Evolutionary conservation across 805 yeast species (phyloP), one percentile per base, ranked within the genome.

Genomic region (Phaffomyces opuntiae): DNA sequence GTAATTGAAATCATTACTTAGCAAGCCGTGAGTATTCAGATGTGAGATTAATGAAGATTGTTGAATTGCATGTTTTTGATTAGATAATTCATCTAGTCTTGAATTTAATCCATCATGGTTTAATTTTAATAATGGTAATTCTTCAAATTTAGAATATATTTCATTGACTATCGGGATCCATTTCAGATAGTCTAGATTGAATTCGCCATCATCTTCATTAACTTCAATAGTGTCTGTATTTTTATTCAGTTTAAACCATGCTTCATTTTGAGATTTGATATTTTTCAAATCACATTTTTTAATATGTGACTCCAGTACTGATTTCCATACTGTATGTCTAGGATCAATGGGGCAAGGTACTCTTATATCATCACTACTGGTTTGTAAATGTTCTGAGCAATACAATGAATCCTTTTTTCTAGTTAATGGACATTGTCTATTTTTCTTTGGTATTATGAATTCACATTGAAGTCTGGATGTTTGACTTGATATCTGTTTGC

Each of bases 1-100:
- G 57, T 78, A 77, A 42, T 70, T 64, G 34, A 54, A 44, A 3
- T 53, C 47, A 2, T 60, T 36, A 1, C 63, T 60, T 35, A 83
- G 64, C 8, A 82, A 57, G 0, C 59, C 59, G 14, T 62, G 51
- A 5, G 63, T 59, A 24, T 72, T 68, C 55, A 89, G 61, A 50
- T 84, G 84, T 2, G 86, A 88, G 14, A 86, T 83, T 47, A 89
- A 61, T 2, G 95, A 83, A 0, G 89, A 74, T 61, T 89, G 97
- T 60, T 89, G 97, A 4, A 73, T 59, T 1, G 91, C 83, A 65
- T 89, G 96, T 56, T 88, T 88, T 50, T 72, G 75, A 60, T 80
- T 79, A 21, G 67, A 68, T 31, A 80, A 62, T 73, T 65, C 53
- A 54, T 61, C 48, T 44, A 53, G 35, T 27, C 63, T 53, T 42